Evolutionary conservation across 1,284 basidiomycete species (phyloP).

Genomic region (Somion occarium): DNA sequence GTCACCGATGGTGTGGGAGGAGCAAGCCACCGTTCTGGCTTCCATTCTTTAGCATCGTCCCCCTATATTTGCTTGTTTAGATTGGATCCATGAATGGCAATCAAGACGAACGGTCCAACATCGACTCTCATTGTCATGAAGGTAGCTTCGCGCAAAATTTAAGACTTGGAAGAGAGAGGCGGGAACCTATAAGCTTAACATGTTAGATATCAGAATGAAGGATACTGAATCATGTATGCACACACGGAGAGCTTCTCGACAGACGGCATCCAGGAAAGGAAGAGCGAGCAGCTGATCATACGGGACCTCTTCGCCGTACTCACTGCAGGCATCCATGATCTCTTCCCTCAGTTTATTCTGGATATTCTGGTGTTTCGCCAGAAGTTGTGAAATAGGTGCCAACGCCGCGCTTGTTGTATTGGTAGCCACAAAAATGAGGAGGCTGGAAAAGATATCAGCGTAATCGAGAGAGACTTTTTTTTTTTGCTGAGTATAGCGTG

Average conservation of each 20-base stretch:
- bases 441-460: background rate
- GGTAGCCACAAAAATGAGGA: constrained; percentile 1
- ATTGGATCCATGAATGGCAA: constrained; percentile 44
- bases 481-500: background rate
- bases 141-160: no score
- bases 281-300: constrained; percentile 1
- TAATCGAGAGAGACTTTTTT: no score
- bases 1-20: constrained; percentile 9
- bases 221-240: background rate
- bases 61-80: constrained; percentile 45
- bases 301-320: background rate
- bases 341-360: constrained; percentile 1
- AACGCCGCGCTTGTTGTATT: background rate
- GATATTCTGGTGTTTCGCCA: constrained; percentile 1
- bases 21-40: constrained; percentile 24
- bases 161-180: no score
- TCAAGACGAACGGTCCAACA: constrained; percentile 39
- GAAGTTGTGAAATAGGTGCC: background rate
- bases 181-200: constrained; percentile 29
- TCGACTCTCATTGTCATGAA: no score
- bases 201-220: background rate
- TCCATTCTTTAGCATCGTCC: constrained; percentile 44
- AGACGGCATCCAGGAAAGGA: constrained; percentile 5
- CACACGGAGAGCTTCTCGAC: constrained; percentile 7
- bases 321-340: background rate